These are phyloP conservation scores for Eucalyptus pauciflora DNA, from an alignment of 345 rosid species.

Conservation along the genomic window DNA sequence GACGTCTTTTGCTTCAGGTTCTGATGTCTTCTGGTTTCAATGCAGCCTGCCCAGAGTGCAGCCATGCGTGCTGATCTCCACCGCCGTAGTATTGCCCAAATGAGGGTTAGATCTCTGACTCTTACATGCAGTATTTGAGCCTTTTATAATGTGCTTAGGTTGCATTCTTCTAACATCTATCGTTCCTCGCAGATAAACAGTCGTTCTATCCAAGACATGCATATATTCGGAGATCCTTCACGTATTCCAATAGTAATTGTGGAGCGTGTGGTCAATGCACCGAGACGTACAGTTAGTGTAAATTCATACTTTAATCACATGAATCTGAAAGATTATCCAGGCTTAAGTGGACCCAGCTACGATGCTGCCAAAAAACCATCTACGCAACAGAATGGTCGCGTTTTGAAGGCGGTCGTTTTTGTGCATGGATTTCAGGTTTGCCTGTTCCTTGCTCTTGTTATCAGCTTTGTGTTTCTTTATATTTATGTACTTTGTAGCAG, in stretches of 20 bases:
- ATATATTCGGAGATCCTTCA: slow-evolving; percentile 77
- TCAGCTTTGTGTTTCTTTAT: not conserved
- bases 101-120: slow-evolving; percentile 54
- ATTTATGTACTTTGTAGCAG: not conserved
- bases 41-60: slow-evolving; percentile 75
- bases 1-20: slow-evolving; percentile 1
- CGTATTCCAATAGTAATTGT: slow-evolving; percentile 70
- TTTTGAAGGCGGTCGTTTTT: slow-evolving; percentile 68
- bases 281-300: slow-evolving; percentile 71
- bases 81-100: slow-evolving; percentile 89
- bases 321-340: slow-evolving; percentile 30
- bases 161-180: not conserved
- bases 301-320: slow-evolving; percentile 63
- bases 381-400: slow-evolving; percentile 20
- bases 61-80: slow-evolving; percentile 91
- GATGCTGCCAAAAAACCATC: slow-evolving; percentile 20
- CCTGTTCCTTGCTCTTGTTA: not conserved
- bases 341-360: slow-evolving; percentile 6
- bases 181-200: slow-evolving; percentile 65
- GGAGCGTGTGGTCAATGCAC: slow-evolving; percentile 82
- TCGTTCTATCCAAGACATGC: slow-evolving; percentile 84
- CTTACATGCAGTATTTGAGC: not conserved
- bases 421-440: slow-evolving; percentile 94
- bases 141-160: not conserved
- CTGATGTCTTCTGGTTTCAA: slow-evolving; percentile 1